Evolutionary conservation across 73 alveolate genomes (phyloP).

Genomic region (Tetrahymena borealis): DNA sequence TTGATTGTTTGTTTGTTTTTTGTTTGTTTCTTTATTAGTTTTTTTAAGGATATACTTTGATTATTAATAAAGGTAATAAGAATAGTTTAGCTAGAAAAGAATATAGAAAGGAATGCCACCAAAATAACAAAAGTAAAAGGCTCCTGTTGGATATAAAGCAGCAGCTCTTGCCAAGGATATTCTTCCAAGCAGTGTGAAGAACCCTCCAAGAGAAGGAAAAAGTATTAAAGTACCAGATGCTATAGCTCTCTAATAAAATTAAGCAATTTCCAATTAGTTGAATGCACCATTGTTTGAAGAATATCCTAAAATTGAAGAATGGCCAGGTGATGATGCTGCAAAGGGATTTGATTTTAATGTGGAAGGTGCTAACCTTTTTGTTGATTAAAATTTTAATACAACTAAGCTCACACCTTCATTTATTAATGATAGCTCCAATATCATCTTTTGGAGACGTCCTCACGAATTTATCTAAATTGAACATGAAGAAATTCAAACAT

Average conservation of each 20-base stretch:
- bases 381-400: conserved; percentile 30
- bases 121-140: background rate
- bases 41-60: background rate
- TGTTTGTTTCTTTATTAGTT: no score
- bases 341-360: conserved; percentile 45
- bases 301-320: conserved; percentile 53
- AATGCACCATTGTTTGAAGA: conserved; percentile 39
- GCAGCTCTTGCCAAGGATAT: conserved; percentile 58
- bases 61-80: background rate
- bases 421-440: conserved; percentile 46
- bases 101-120: background rate
- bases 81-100: background rate
- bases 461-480: conserved; percentile 49
- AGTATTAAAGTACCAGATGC: conserved; percentile 49
- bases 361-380: conserved; percentile 28
- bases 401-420: conserved; percentile 50
- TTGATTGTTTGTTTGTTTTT: no score
- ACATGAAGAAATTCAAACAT: background rate
- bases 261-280: conserved; percentile 4
- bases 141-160: background rate
- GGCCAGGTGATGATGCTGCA: conserved; percentile 84
- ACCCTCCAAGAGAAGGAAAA: conserved; percentile 64
- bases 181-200: conserved; percentile 57
- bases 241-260: conserved; percentile 25
- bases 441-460: conserved; percentile 43